Percentiles rank a stretch among this genome's conserved stretches.
Conservation (phyloP, 1,284 basidiomycete genomes). For the Fistulinella staudtii region DNA sequence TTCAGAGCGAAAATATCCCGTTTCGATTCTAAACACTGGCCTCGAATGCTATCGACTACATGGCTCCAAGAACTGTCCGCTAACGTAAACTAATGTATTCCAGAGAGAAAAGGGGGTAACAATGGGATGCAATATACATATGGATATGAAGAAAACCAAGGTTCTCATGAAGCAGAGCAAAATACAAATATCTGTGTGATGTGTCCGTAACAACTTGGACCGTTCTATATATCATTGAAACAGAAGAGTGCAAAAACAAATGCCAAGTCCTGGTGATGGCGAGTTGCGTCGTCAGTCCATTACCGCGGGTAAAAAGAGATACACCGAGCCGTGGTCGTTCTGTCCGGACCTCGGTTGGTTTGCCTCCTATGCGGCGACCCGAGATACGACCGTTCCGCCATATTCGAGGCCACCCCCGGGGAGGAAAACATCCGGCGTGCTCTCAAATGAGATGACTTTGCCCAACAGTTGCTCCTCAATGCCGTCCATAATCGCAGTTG, state of each 20-base stretch:
- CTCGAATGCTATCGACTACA: slow-evolving; percentile 1
- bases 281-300: neutral
- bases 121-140: slow-evolving; percentile 10
- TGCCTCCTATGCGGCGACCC: slow-evolving; percentile 24
- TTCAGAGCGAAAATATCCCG: too few relatives aligned
- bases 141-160: slow-evolving; percentile 2
- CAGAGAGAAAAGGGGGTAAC: slow-evolving; percentile 3
- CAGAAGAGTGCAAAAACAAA: slow-evolving; percentile 1
- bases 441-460: slow-evolving; percentile 39
- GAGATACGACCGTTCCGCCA: slow-evolving; percentile 32
- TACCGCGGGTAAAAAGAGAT: neutral
- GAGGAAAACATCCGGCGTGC: slow-evolving; percentile 37
- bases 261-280: neutral
- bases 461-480: slow-evolving; percentile 24
- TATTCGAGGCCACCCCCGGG: slow-evolving; percentile 26
- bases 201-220: slow-evolving; percentile 13
- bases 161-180: slow-evolving; percentile 6
- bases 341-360: too few relatives aligned
- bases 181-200: slow-evolving; percentile 10
- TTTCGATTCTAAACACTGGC: neutral
- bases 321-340: neutral
- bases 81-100: slow-evolving; percentile 9
- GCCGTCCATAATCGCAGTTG: slow-evolving; percentile 10
- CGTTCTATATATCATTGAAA: slow-evolving; percentile 2
- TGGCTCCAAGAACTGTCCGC: neutral